Conservation (phyloP, 306 rosid genomes). For the Sindora glabra region DNA sequence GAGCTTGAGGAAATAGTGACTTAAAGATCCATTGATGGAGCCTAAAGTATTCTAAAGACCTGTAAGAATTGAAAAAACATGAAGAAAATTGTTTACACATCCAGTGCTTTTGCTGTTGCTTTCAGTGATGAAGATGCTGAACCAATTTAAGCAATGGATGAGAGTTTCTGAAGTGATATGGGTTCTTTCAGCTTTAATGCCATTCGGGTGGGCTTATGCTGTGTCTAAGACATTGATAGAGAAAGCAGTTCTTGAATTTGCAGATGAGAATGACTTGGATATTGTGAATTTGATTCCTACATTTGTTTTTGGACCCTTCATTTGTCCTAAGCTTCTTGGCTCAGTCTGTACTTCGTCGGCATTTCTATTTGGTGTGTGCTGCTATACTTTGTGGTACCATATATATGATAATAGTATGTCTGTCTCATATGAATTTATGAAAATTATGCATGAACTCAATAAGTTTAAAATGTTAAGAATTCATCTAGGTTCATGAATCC, state of each 20-base stretch:
- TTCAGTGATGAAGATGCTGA: not conserved
- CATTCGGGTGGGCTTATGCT: constrained; percentile 13
- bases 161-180: constrained; percentile 47
- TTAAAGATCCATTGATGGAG: constrained; percentile 14
- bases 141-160: constrained; percentile 24
- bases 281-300: constrained; percentile 34
- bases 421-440: not conserved
- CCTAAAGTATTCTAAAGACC: constrained; percentile 28
- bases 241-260: constrained; percentile 29
- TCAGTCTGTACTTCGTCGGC: constrained; percentile 7
- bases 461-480: too few species aligned
- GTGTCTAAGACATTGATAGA: constrained; percentile 36
- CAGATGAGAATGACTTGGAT: constrained; percentile 25
- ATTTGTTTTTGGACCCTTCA: constrained; percentile 33
- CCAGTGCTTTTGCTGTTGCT: constrained; percentile 10
- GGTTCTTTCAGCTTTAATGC: constrained; percentile 21
- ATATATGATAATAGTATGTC: too few species aligned
- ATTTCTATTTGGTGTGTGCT: constrained; percentile 19
- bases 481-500: too few species aligned
- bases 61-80: constrained; percentile 23
- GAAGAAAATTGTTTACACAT: constrained; percentile 40
- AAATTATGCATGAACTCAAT: too few species aligned
- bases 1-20: constrained; percentile 21
- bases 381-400: not conserved
- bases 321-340: constrained; percentile 17